Base-by-base conservation (phyloP, 305 asterid genomes). In the Fraxinus sp. region DNA sequence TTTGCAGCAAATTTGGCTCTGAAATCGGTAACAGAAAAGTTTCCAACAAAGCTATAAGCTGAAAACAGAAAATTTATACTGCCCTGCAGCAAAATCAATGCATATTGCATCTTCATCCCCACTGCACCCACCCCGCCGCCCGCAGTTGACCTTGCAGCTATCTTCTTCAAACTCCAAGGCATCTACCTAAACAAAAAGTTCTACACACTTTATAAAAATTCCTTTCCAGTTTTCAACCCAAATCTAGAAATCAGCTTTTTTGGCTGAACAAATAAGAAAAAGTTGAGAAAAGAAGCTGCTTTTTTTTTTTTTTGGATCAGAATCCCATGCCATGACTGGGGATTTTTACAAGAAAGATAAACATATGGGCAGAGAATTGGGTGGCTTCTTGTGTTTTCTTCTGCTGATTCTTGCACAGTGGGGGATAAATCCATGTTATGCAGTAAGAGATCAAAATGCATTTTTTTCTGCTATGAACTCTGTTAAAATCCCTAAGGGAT, bases 81-180 rank as follows among this genome's bases (percentile, higher is more conserved):
- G 83, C 83, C 82, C 62, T 83, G 90, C 94, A 87, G 88, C 93
- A 91, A 90, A 87, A 88, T 85, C 91, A 84, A 89, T 90, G 96
- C 93, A 87, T 35, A 79, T 86, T 82, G 84, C 79, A 84, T 84
- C 84, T 52, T 80, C 68, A 57, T 18, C 13, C 66, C 68, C 68
- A 57, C 68, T 7, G 28, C 68, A 57, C 68, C 68, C 68, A 57
- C 87, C 33, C 85, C 84, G 84, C 73, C 87, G 88, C 84, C 68
- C 80, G 77, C 84, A 81, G 79, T 85, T 86, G 88, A 91, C 91
- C 88, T 85, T 75, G 37, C 85, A 57, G 3, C 75, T 32, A 14
- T 30, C 43, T 78, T 82, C 85, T 83, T 86, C 90, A 86, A 88
- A 86, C 86, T 87, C 84, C 86, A 81, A 88, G 80, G 77, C 77